A percentile compares a stretch with the other conserved stretches of the same genome.
phyloP scores from a whole-genome alignment of 1,284 basidiomycete species.

The Gomphus bonarii region DNA sequence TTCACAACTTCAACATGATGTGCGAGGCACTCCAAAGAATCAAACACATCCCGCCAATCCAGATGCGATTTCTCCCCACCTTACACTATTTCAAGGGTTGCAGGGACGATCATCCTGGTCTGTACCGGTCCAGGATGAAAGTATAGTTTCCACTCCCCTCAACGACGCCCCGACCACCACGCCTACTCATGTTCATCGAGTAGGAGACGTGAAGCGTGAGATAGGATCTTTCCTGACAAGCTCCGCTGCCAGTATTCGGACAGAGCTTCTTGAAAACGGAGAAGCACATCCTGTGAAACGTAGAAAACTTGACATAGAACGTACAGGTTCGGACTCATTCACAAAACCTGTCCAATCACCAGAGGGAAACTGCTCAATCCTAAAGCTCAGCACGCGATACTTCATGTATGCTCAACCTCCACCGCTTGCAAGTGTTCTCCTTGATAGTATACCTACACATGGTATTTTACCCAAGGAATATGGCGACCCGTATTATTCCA shows the following conservation, averaged over 20 bases:
- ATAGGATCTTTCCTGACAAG: background rate
- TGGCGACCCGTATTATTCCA: constrained; percentile 71
- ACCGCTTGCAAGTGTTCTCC: constrained; percentile 44
- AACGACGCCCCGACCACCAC: background rate
- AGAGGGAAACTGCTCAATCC: background rate
- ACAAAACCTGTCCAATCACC: background rate
- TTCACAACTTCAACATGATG: background rate
- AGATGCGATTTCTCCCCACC: background rate
- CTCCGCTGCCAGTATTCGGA: background rate
- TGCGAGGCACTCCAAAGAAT: background rate
- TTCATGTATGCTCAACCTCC: constrained; percentile 46
- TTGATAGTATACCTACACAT: constrained; percentile 39
- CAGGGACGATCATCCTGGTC: background rate
- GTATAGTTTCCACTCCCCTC: background rate
- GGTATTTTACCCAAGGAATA: constrained; percentile 60
- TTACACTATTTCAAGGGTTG: background rate
- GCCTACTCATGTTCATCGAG: background rate
- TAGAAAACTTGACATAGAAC: background rate
- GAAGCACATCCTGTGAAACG: background rate
- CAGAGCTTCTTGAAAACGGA: background rate
- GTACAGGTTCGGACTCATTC: background rate
- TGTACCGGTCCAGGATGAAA: background rate
- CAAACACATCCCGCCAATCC: background rate
- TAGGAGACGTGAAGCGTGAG: background rate
- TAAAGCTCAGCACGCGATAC: background rate